A percentile compares a stretch with the other conserved stretches of the same genome.
Conservation (phyloP, 1,139 yeast species). For the Yamadazyma sp. region DNA sequence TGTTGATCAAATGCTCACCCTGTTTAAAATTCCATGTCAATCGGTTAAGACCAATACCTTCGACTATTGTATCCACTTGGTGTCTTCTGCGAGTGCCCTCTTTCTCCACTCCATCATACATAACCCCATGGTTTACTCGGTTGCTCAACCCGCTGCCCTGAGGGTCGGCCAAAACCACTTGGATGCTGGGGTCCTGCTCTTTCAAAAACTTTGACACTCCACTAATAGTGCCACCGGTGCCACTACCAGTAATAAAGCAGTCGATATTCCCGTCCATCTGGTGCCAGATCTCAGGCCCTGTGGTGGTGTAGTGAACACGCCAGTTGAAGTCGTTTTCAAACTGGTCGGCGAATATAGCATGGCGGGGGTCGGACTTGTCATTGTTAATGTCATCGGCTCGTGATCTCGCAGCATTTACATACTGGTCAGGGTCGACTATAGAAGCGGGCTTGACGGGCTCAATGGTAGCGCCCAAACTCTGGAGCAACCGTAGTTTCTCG, state of each 20-base stretch:
- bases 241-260: conserved; percentile 77
- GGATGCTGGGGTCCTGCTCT: conserved; percentile 36
- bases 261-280: conserved; percentile 67
- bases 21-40: conserved; percentile 76
- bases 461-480: conserved; percentile 78
- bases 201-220: conserved; percentile 81
- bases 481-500: conserved; percentile 73
- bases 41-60: conserved; percentile 90
- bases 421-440: conserved; percentile 89
- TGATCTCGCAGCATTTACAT: conserved; percentile 80
- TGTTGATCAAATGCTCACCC: conserved; percentile 73
- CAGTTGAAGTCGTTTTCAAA: conserved; percentile 92
- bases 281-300: conserved; percentile 86
- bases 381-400: conserved; percentile 57
- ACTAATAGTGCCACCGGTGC: conserved; percentile 79
- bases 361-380: conserved; percentile 34
- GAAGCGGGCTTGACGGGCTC: conserved; percentile 93
- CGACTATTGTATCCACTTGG: conserved; percentile 92
- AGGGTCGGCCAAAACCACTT: conserved; percentile 81
- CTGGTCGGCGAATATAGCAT: conserved; percentile 90
- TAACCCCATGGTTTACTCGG: conserved; percentile 83
- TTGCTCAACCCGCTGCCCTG: conserved; percentile 92
- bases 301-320: conserved; percentile 75
- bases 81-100: conserved; percentile 95
- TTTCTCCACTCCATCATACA: conserved; percentile 84